phyloP scores from a whole-genome alignment of 2,329 filamentous ascomycete species.

The Thyridium curvatum region DNA sequence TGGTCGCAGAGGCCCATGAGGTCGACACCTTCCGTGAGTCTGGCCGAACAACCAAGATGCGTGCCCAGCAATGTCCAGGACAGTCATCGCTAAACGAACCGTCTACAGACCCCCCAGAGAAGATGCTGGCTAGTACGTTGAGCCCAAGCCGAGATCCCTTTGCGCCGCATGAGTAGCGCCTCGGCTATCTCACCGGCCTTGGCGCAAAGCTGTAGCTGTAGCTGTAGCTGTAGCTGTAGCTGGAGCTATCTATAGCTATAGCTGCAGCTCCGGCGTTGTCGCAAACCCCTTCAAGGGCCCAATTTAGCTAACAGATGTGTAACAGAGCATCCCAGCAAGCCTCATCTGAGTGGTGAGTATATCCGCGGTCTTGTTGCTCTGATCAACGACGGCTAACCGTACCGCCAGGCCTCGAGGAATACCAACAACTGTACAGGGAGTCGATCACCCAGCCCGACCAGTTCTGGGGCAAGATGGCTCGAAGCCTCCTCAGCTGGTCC shows the following conservation, averaged over 20 bases:
- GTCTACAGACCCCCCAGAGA: slow-evolving; percentile 51
- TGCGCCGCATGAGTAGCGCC: slow-evolving; percentile 4
- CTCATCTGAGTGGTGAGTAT: slow-evolving; percentile 57
- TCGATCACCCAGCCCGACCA: slow-evolving; percentile 84
- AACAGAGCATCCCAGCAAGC: slow-evolving; percentile 63
- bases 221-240: too few relatives aligned
- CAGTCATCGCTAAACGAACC: slow-evolving; percentile 14
- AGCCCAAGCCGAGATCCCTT: slow-evolving; percentile 8
- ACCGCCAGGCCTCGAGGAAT: slow-evolving; percentile 54
- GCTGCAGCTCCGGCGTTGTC: too few relatives aligned
- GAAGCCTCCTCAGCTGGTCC: slow-evolving; percentile 86
- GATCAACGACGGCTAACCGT: slow-evolving; percentile 14
- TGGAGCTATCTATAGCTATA: too few relatives aligned
- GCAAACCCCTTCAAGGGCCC: too few relatives aligned
- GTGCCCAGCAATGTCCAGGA: background rate
- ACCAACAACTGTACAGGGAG: slow-evolving; percentile 65
- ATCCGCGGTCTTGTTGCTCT: background rate
- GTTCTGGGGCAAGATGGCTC: slow-evolving; percentile 84
- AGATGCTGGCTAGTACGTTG: slow-evolving; percentile 61
- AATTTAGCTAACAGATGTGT: slow-evolving; percentile 27
- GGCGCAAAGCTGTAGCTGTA: background rate
- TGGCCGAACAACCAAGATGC: background rate
- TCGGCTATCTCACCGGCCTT: too few relatives aligned
- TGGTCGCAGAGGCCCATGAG: slow-evolving; percentile 69
- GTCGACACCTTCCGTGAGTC: slow-evolving; percentile 66